Evolutionary conservation across 495 filamentous ascomycete genomes (phyloP), one percentile per base, ranked within the genome.

Genomic region (Bacidia gigantensis): DNA sequence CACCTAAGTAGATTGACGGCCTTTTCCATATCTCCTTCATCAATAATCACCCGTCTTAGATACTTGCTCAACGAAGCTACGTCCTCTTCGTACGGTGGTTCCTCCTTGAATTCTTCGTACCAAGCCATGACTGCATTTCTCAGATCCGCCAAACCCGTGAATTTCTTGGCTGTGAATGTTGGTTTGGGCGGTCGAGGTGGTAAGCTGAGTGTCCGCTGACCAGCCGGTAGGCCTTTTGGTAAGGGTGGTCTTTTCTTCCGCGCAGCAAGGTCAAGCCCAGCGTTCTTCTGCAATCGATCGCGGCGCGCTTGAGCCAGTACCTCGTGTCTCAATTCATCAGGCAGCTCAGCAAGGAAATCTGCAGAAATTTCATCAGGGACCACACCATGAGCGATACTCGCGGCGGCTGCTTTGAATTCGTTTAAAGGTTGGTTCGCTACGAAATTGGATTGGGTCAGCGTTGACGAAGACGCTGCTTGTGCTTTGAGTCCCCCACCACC

Each of bases 21-120:
- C 64, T 92, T 92, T 17, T 75, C 78, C 67, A 94, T 69, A 62
- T 95, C 78, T 53, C 72, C 69, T 65, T 95, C 89, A 24, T 87
- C 81, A 2, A 63, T 29, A 0, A 90, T 75, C 5, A 95, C 86
- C 26, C 72, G 72, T 7, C 60, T 69, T 26, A 95, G 59, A 65
- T 93, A 94, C 55, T 62, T 70, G 40, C 68, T 76, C 38, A 95
- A 67, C 9, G 84, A 77, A 14, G 73, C 72, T n/a, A 87, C 82
- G 64, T 96, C 89, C 51, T 83, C 81, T 0, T 56, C 61, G 60
- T 89, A 87, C 41, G 89, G 89, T 0, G 83, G 85, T 7, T 85
- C 81, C 10, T 71, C 70, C 14, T 56, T 58, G 57, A 88, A 87
- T 26, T 79, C 78, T 2, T 67, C 59, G 52, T 80, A 67, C 89